Conservation (phyloP, 1,284 basidiomycete genomes). For the Pisolithus thermaeus region DNA sequence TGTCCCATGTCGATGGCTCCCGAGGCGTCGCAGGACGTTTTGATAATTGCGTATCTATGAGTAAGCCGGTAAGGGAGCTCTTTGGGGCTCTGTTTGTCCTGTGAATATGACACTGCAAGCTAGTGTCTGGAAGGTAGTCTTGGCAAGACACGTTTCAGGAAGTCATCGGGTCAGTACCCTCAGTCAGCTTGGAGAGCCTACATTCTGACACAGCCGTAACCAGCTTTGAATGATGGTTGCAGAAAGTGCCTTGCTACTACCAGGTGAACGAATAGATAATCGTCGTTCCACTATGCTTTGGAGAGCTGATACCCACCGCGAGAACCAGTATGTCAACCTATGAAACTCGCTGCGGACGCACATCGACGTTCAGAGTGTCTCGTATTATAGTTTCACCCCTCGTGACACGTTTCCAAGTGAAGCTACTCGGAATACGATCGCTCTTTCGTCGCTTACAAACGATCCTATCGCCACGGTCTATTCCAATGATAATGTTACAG, state of each 20-base stretch:
- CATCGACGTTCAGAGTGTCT: background rate
- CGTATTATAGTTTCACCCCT: background rate
- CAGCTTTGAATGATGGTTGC: no score
- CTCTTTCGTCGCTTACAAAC: background rate
- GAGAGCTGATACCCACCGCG: no score
- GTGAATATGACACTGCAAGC: constrained; percentile 18
- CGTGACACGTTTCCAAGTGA: background rate
- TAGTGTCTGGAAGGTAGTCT: background rate
- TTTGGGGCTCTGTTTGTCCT: constrained; percentile 12
- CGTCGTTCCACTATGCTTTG: no score
- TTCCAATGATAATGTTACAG: background rate
- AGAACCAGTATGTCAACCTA: background rate
- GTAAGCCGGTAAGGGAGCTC: constrained; percentile 26
- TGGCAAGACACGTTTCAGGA: no score
- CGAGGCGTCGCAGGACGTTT: constrained; percentile 1
- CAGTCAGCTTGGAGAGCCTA: no score
- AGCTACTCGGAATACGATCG: background rate
- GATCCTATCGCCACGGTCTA: background rate
- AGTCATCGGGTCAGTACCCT: no score
- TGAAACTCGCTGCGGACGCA: background rate
- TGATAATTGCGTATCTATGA: constrained; percentile 10
- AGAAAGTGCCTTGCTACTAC: no score
- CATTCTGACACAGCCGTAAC: no score
- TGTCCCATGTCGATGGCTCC: constrained; percentile 17
- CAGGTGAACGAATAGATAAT: no score